phyloP scores from a whole-genome alignment of 805 yeast species.

The Wickerhamiella cacticola region DNA sequence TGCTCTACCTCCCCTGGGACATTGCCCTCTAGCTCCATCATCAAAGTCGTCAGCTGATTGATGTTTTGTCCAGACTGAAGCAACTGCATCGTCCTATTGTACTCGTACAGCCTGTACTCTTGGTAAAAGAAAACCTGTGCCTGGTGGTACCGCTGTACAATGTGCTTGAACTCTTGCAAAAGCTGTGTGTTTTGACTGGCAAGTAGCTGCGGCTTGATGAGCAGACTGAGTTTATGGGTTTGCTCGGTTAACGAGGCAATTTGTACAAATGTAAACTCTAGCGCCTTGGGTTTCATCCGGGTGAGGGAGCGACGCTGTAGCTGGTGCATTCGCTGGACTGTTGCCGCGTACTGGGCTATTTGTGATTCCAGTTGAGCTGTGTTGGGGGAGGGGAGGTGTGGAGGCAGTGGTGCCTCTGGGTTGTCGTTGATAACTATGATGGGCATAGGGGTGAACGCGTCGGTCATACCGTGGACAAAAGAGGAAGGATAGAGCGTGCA shows the following conservation, averaged over 20 bases:
- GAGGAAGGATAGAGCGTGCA: too few relatives aligned
- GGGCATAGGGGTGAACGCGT: too few relatives aligned
- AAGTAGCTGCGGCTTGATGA: background rate
- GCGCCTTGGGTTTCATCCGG: constrained; percentile 2
- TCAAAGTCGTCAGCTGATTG: background rate
- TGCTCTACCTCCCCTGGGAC: background rate
- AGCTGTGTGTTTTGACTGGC: background rate
- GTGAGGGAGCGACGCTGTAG: constrained; percentile 1
- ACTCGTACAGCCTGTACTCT: background rate
- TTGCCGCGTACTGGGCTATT: background rate
- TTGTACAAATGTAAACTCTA: background rate
- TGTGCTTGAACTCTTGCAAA: background rate
- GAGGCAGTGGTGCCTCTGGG: background rate
- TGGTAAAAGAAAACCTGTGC: constrained; percentile 1
- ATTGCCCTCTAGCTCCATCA: background rate
- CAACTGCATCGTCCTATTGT: background rate
- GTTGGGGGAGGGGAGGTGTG: background rate
- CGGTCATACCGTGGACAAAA: too few relatives aligned
- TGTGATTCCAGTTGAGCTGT: background rate
- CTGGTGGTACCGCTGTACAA: background rate
- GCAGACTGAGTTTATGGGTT: background rate
- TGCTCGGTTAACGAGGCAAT: background rate
- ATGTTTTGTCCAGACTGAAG: background rate
- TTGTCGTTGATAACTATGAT: background rate
- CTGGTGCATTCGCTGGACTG: background rate